These are phyloP conservation scores for Mucuna pruriens DNA, from an alignment of 306 rosid genomes.

Conservation along the genomic window DNA sequence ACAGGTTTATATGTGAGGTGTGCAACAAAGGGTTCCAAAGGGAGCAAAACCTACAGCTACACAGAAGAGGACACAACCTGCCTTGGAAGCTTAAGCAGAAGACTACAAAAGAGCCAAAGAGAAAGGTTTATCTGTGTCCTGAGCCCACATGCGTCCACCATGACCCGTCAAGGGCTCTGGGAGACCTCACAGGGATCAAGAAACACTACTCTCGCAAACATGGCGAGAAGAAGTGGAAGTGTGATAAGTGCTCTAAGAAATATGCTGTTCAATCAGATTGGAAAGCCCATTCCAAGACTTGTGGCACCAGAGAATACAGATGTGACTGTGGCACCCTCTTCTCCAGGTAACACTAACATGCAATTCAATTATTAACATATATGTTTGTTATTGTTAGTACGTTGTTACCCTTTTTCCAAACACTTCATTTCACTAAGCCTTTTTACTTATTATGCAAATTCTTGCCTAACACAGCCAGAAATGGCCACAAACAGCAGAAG, in stretches of 20 bases:
- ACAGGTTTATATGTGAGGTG: constrained; percentile 97
- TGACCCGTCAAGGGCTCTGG: constrained; percentile 89
- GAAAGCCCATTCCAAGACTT: constrained; percentile 89
- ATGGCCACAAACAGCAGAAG: constrained; percentile 13
- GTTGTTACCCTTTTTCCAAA: constrained; percentile 12
- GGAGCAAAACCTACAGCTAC: constrained; percentile 94
- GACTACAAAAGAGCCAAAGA: constrained; percentile 80
- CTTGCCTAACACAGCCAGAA: neutral
- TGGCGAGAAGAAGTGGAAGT: constrained; percentile 91
- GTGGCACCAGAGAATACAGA: constrained; percentile 80
- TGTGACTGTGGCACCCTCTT: constrained; percentile 93
- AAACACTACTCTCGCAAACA: constrained; percentile 85
- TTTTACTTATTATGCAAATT: neutral
- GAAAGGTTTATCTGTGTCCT: constrained; percentile 92
- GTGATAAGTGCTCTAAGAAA: constrained; percentile 84
- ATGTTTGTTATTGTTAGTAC: no score
- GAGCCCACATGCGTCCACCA: constrained; percentile 97
- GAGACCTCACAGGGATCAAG: constrained; percentile 91
- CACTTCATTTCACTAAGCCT: neutral
- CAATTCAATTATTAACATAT: neutral
- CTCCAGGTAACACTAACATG: constrained; percentile 65
- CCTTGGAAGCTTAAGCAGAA: constrained; percentile 99
- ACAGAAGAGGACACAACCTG: constrained; percentile 98
- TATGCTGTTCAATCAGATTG: constrained; percentile 94
- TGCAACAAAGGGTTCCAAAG: constrained; percentile 98